Conservation (phyloP, 1,139 yeast genomes). For the Lodderomyces margitis region DNA sequence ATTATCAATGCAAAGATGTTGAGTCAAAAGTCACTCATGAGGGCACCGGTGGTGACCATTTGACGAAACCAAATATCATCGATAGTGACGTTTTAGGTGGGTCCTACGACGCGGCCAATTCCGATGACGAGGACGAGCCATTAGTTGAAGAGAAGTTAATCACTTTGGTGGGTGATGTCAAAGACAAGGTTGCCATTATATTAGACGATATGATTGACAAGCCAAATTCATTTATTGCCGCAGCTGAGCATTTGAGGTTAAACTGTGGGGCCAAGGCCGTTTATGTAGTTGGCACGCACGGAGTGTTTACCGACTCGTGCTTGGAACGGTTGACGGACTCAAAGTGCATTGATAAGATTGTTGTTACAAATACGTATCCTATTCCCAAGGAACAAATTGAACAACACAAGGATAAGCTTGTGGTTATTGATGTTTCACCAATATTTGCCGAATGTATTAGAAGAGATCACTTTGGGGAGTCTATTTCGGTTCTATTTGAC, state of each 20-base stretch:
- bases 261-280: conserved; percentile 95
- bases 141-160: conserved; percentile 80
- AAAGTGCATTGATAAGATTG: conserved; percentile 79
- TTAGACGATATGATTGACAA: conserved; percentile 97
- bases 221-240: conserved; percentile 90
- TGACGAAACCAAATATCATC: conserved; percentile 9
- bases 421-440: conserved; percentile 88
- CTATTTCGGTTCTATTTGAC: conserved; percentile 87
- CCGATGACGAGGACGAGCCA: conserved; percentile 85
- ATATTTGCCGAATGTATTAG: conserved; percentile 97
- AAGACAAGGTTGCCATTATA: conserved; percentile 85
- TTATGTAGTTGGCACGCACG: conserved; percentile 92
- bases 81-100: conserved; percentile 71
- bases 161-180: conserved; percentile 94
- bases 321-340: conserved; percentile 76
- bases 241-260: conserved; percentile 93
- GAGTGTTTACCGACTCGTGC: conserved; percentile 85
- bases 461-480: conserved; percentile 97
- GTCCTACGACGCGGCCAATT: conserved; percentile 69
- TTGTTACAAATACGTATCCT: conserved; percentile 96
- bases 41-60: conserved; percentile 5
- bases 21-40: background rate
- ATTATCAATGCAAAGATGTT: conserved; percentile 33
- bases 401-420: conserved; percentile 57
- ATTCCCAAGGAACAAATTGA: conserved; percentile 61